These are phyloP conservation scores for Leptomonas pyrrhocoris DNA, from an alignment of 208 protist species.

Conservation along the genomic window DNA sequence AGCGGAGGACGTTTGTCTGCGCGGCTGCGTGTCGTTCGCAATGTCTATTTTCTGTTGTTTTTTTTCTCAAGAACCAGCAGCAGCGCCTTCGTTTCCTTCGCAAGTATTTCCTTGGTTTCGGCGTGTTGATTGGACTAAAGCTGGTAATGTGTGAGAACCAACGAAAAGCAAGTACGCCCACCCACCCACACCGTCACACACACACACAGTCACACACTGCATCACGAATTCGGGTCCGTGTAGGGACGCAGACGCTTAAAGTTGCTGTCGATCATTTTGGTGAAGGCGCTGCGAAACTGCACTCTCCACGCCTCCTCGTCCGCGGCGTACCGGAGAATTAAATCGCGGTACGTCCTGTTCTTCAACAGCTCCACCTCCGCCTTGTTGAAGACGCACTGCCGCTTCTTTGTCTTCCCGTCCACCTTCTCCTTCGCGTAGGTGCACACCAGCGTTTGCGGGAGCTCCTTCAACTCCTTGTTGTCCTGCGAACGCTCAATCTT, in stretches of 20 bases:
- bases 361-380: conserved; percentile 69
- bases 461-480: conserved; percentile 61
- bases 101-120: too few species aligned
- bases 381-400: conserved; percentile 67
- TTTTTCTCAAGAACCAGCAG: too few species aligned
- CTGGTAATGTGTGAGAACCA: too few species aligned
- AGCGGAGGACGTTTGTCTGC: too few species aligned
- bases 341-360: conserved; percentile 54
- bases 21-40: too few species aligned
- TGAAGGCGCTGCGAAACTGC: conserved; percentile 71
- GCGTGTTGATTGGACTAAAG: too few species aligned
- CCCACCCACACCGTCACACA: too few species aligned
- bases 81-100: too few species aligned
- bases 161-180: too few species aligned
- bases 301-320: conserved; percentile 65
- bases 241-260: conserved; percentile 79
- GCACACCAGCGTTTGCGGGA: conserved; percentile 66
- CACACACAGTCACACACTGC: neutral
- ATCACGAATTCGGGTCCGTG: conserved; percentile 39
- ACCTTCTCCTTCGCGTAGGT: conserved; percentile 45
- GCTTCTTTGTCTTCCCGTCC: conserved; percentile 19
- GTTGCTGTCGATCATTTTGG: conserved; percentile 85
- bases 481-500: conserved; percentile 71
- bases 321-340: conserved; percentile 58
- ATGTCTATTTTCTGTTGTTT: too few species aligned